A percentile compares a stretch with the other conserved stretches of the same genome.
Conservation (phyloP, 768 basidiomycete species). For the Dictyophora rubrovolvata region DNA sequence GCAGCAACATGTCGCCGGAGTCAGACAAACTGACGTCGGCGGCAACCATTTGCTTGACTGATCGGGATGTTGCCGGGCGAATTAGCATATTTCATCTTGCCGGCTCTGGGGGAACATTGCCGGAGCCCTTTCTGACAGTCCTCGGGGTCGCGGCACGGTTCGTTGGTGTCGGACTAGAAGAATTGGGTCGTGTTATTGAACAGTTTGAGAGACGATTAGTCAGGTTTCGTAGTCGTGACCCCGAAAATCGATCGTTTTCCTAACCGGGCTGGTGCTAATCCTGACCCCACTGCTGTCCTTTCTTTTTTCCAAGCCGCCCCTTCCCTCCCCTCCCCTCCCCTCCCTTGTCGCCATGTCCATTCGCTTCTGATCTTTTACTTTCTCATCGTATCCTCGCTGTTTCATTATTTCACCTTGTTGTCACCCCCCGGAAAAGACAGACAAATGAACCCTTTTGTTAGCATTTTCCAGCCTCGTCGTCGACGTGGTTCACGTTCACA, state of each 20-base stretch:
- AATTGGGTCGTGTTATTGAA: slow-evolving; percentile 48
- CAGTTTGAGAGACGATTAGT: slow-evolving; percentile 53
- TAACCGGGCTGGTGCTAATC: slow-evolving; percentile 18
- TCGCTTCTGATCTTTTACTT: neutral
- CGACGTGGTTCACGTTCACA: neutral
- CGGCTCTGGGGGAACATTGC: slow-evolving; percentile 55
- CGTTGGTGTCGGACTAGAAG: slow-evolving; percentile 43
- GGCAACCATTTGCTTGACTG: neutral
- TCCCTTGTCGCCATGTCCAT: neutral
- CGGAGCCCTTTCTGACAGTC: slow-evolving; percentile 40
- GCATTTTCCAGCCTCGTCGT: neutral
- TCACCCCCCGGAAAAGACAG: neutral
- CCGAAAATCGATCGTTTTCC: slow-evolving; percentile 27
- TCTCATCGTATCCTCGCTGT: no score
- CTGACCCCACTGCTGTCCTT: slow-evolving; percentile 13
- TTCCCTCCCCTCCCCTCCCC: neutral
- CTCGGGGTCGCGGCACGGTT: slow-evolving; percentile 42
- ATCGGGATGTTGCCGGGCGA: slow-evolving; percentile 41
- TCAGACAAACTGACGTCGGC: neutral
- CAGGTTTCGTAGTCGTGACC: slow-evolving; percentile 31
- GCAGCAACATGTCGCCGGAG: slow-evolving; percentile 26
- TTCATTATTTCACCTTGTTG: neutral
- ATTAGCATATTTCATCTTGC: slow-evolving; percentile 50
- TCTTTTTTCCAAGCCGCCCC: neutral
- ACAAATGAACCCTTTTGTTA: neutral